A percentile compares a stretch with the other conserved stretches of the same genome.
These are phyloP conservation scores for Botryococcus braunii DNA, from an alignment of 163 green algal genomes.

Conservation along the genomic window DNA sequence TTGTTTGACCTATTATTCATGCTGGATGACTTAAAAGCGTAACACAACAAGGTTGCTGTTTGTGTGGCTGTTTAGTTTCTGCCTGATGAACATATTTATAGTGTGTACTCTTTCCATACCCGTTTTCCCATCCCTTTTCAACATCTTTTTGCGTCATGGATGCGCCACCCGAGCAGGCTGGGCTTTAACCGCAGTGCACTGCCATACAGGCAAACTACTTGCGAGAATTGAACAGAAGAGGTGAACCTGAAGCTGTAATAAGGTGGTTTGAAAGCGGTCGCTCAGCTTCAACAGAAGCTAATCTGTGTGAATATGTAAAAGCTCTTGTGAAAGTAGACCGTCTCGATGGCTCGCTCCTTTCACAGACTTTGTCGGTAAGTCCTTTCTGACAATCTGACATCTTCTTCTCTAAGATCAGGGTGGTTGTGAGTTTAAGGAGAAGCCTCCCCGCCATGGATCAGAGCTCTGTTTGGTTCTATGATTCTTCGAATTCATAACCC, in stretches of 20 bases:
- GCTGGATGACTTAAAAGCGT: not conserved
- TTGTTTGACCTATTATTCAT: not conserved
- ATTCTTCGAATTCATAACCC: not conserved
- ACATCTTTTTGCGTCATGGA: not conserved
- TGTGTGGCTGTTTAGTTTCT: not conserved
- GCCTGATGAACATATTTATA: not conserved
- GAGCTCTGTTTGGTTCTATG: not conserved
- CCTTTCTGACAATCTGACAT: not conserved
- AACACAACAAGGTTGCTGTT: not conserved
- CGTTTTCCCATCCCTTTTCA: not conserved
- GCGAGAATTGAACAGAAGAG: slow-evolving; percentile 52
- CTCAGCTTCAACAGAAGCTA: slow-evolving; percentile 48
- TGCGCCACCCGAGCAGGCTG: not conserved
- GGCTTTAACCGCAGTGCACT: not conserved
- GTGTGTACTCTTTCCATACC: not conserved
- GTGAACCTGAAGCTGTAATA: slow-evolving; percentile 63
- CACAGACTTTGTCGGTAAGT: slow-evolving; percentile 44
- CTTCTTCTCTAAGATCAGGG: not conserved
- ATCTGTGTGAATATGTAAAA: slow-evolving; percentile 78
- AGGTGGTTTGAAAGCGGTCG: slow-evolving; percentile 52
- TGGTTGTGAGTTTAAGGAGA: not conserved
- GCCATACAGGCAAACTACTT: slow-evolving; percentile 42
- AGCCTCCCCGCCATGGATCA: not conserved
- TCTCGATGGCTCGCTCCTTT: slow-evolving; percentile 58
- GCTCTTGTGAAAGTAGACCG: slow-evolving; percentile 69